Evolutionary conservation across 441 rosid species (phyloP).

Genomic region (Theobroma grandiflorum): DNA sequence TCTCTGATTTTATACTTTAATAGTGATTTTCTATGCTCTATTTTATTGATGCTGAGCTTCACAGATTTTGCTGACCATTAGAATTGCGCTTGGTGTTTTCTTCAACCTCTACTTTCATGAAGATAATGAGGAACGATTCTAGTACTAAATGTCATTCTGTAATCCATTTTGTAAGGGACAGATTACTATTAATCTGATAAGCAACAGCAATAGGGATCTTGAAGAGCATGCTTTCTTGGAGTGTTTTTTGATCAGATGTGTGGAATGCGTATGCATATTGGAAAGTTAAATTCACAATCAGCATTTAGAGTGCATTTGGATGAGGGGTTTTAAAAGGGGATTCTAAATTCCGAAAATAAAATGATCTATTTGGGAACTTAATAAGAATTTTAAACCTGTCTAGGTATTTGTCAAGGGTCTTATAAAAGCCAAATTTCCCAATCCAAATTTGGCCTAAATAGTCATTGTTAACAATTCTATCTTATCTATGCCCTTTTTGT

Average conservation of each 20-base stretch:
- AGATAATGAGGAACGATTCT: background rate
- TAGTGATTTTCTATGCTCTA: background rate
- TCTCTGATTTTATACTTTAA: background rate
- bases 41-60: background rate
- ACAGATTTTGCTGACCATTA: background rate
- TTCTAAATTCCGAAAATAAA: background rate
- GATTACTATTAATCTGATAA: background rate
- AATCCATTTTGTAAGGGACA: background rate
- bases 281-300: background rate
- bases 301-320: background rate
- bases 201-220: background rate
- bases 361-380: background rate
- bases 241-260: background rate
- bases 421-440: background rate
- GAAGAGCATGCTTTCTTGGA: conserved; percentile 6
- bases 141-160: background rate
- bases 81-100: background rate
- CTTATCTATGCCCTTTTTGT: background rate
- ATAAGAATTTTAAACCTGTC: background rate
- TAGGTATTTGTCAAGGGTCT: background rate
- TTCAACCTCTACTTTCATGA: conserved; percentile 7
- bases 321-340: background rate
- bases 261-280: background rate
- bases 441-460: background rate
- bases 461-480: conserved; percentile 1